Evolutionary conservation across 352 stramenopile species (phyloP), one percentile per base, ranked within the genome.

Genomic region (Globisporangium barbulae): DNA sequence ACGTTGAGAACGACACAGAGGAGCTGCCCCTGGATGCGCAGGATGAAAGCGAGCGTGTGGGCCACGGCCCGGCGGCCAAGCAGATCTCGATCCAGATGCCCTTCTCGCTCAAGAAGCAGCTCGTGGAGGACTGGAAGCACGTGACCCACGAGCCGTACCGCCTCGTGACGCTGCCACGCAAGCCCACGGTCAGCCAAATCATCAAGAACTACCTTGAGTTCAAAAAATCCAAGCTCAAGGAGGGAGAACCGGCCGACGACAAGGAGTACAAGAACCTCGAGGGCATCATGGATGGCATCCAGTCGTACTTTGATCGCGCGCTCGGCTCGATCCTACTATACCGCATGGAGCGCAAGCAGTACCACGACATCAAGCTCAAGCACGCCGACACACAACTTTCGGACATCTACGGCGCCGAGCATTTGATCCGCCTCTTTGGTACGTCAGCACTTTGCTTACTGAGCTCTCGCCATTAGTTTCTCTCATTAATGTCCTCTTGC

Each of bases 401-500:
- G n/a, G 73, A 97, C 67, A 86, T 98, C 30, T 98, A 98, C 66
- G 91, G 91, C 25, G 90, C 84, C 17, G 90, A 98, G 63, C 90
- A 97, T 53, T 74, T 98, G 5, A 76, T 98, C 25, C 78, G 93
- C 48, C 71, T 98, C 21, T 97, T 98, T 71, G 79, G 90, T 90
- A 64, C 72, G 78, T 52, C 54, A 12, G 10, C 50, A 59, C 22
- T 17, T 9, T 55, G 35, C 35, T 41, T 41, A 10, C 2, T 13
- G 6, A 10, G 9, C 35, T 15, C 35, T 41, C 35, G 9, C 8
- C 12, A 41, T 41, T 12, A 22, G 60, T 65, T 12, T 53, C 39
- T 30, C 47, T 60, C 4, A 28, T 59, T 37, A 10, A 30, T 41
- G 39, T n/a, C 48, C 28, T 33, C 30, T 61, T 19, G 28, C 19